Base-by-base conservation (phyloP, 2,329 filamentous ascomycete species). In the Leptographium radiaticola region DNA sequence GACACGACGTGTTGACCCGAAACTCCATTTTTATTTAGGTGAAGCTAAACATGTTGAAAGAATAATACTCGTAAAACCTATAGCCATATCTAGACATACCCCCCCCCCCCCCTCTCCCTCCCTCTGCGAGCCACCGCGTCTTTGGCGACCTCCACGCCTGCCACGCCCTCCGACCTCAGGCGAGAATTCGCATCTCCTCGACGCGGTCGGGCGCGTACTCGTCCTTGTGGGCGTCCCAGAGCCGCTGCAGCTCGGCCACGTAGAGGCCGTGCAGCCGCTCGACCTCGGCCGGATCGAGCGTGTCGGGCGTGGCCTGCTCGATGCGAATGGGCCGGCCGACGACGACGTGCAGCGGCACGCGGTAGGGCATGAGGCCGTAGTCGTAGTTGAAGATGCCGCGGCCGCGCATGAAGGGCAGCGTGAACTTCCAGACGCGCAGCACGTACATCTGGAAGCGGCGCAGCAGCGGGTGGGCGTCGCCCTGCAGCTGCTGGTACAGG, bases 381-480 rank as follows among this genome's bases (percentile, higher is more conserved):
- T 98, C 93, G 65, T 98, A 97, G 68, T 98, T 98, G 71, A 97
- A 95, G 43, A 97, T 84, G 13, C 91, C 91, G 31, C 90, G 74
- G 3, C 90, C 91, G 66, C 95, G 89, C 62, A 96, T 86, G 33
- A 95, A 77, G 1, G 93, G 90, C 12, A 97, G 76, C 0, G 93
- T 97, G 63, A 96, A 98, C 51, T 94, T 94, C 74, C 94, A 82
- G 7, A 86, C 73, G 61, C 85, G 86, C 69, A 97, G 91, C 54
- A 94, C 73, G 33, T 89, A 71, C 71, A 95, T 81, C 70, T 98
- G 93, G 40, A 87, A 69, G 64, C 81, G 83, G 71, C 91, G 86
- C 53, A 97, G 80, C 56, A 80, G 72, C 1, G 91, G 89, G 64
- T 95, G 88, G 36, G 80, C 76, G 57, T 83, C 78, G 1, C 86